Evolutionary conservation across 176 grass and related monocot species (phyloP).

Genomic region (Avena eriantha): DNA sequence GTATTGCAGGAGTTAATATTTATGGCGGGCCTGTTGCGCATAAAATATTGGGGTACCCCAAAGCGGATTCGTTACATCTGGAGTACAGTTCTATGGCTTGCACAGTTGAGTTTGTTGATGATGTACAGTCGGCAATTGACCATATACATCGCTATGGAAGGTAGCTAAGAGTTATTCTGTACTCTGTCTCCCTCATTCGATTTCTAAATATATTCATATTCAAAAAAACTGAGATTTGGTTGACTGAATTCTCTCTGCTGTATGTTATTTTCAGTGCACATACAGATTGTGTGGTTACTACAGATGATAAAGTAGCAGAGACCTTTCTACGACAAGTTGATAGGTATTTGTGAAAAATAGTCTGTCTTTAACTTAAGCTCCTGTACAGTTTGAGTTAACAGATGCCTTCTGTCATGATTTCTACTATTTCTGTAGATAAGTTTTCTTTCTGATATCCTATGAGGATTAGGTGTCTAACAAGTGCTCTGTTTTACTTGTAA

Average conservation of each 20-base stretch:
- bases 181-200: not conserved
- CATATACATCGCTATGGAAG: constrained; percentile 97
- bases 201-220: not conserved
- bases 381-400: constrained; percentile 12
- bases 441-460: constrained; percentile 11
- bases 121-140: constrained; percentile 80
- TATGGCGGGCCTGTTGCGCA: constrained; percentile 73
- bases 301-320: constrained; percentile 69
- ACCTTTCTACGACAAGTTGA: constrained; percentile 84
- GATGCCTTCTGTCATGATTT: not conserved
- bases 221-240: constrained; percentile 20
- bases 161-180: constrained; percentile 45
- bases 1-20: constrained; percentile 70
- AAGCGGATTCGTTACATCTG: constrained; percentile 70
- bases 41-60: constrained; percentile 57
- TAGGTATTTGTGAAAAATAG: constrained; percentile 57
- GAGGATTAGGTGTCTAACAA: constrained; percentile 37
- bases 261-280: constrained; percentile 66
- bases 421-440: not conserved
- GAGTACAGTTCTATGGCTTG: constrained; percentile 91
- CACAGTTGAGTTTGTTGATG: constrained; percentile 87
- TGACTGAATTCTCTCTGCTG: not conserved
- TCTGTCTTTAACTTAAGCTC: constrained; percentile 10
- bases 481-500: constrained; percentile 24
- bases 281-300: constrained; percentile 87